Base-by-base conservation (phyloP, 495 filamentous ascomycete genomes). In the Neurospora intermedia region DNA sequence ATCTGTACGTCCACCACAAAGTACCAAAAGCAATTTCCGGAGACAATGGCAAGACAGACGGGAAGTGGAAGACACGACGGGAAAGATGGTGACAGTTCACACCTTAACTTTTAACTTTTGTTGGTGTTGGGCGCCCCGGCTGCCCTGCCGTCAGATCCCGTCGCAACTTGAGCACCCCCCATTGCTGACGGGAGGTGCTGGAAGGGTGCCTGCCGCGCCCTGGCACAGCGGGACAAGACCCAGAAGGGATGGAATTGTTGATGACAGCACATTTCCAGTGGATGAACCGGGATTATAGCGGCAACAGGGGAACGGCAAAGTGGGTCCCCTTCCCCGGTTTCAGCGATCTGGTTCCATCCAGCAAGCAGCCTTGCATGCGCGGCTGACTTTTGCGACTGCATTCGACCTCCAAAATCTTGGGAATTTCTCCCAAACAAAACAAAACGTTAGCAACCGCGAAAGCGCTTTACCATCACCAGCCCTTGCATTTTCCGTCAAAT, bases 361-460 rank as follows among this genome's bases (percentile, higher is more conserved):
- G 6, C 27, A 15, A 27, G 48, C 76, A 78, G 77, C 77, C 77
- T 78, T 77, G 77, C 77, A 78, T 38, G 76, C 77, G 74, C 76
- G 77, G 77, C 77, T 77, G 75, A 59, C 43, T 69, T 69, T 69
- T 72, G 43, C 31, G 39, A 10, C 66, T 41, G 38, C 35, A 45
- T 71, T 66, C 54, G 10, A 45, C 71, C 62, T 40, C 59, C 45
- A 11, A 59, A 59, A 27, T 69, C 23, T 41, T 69, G 7, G n/a
- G 54, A 40, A 54, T n/a, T 45, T 66, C 23, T 66, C 15, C 40
- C 40, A 48, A n/a, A 70, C 39, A 43, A 54, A 38, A 54, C 59
- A 71, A 66, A 31, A 18, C 73, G 43, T 62, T 31, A 43, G 2
- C 73, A 39, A 62, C 40, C 59, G 11, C 31, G n/a, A 42, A 40